Conservation (phyloP, 1,139 yeast genomes). For the Tardiomyces blankii region DNA sequence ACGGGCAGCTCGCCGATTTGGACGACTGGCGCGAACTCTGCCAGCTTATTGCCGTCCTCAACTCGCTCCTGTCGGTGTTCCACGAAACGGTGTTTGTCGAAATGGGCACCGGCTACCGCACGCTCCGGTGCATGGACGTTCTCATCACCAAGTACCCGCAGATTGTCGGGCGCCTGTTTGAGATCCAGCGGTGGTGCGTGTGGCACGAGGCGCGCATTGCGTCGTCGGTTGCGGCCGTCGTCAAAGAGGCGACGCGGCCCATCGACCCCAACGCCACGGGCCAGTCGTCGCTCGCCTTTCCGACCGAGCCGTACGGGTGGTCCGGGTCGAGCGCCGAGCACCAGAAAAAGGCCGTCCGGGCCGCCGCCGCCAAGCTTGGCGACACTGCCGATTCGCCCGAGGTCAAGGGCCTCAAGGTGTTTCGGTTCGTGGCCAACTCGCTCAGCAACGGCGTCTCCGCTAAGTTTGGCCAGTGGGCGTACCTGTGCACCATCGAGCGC, state of each 20-base stretch:
- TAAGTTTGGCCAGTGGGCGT: slow-evolving; percentile 18
- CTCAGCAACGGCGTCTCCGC: slow-evolving; percentile 19
- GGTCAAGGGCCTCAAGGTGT: slow-evolving; percentile 15
- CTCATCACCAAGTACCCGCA: slow-evolving; percentile 1
- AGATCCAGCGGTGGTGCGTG: slow-evolving; percentile 17
- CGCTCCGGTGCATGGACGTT: slow-evolving; percentile 2
- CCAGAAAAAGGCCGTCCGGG: slow-evolving; percentile 9
- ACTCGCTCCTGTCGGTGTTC: slow-evolving; percentile 13
- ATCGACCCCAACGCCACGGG: neutral
- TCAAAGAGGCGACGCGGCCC: slow-evolving; percentile 1
- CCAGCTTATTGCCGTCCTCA: slow-evolving; percentile 2
- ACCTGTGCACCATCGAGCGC: slow-evolving; percentile 14
- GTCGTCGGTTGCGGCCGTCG: slow-evolving; percentile 5
- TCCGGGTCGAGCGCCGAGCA: neutral
- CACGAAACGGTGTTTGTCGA: slow-evolving; percentile 20
- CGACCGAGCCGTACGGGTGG: neutral
- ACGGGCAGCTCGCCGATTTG: neutral
- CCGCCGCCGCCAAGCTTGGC: slow-evolving; percentile 16
- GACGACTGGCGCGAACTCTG: slow-evolving; percentile 3
- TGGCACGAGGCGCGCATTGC: slow-evolving; percentile 17
- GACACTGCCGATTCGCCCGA: slow-evolving; percentile 9
- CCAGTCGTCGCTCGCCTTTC: neutral
- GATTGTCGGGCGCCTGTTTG: slow-evolving; percentile 12
- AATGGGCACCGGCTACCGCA: slow-evolving; percentile 22
- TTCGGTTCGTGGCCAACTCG: slow-evolving; percentile 20